These are phyloP conservation scores for Nigrospora sphaerica DNA, from an alignment of 2,329 filamentous ascomycete species.

Conservation along the genomic window DNA sequence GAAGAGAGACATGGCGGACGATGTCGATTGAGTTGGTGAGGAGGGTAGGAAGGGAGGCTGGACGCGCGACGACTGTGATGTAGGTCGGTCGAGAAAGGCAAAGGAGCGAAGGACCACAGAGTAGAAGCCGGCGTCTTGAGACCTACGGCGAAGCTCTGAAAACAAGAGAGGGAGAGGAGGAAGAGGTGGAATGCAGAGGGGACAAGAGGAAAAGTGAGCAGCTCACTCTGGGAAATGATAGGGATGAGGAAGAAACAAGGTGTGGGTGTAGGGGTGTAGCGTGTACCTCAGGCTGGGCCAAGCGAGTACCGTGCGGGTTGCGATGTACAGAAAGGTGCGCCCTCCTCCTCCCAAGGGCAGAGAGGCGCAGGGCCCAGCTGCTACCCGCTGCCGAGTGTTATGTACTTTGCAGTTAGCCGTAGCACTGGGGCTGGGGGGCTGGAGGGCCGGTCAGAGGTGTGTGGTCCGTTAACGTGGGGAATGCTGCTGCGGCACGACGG, in stretches of 20 bases:
- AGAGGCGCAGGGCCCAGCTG: too few species aligned
- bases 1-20: constrained; percentile 42
- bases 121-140: constrained; percentile 5
- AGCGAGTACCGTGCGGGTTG: too few species aligned
- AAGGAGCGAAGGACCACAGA: constrained; percentile 5
- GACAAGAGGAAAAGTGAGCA: constrained; percentile 3
- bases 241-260: constrained; percentile 7
- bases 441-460: too few species aligned
- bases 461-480: too few species aligned
- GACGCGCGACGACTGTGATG: constrained; percentile 2
- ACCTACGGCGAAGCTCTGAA: constrained; percentile 2
- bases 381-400: too few species aligned
- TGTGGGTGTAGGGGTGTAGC: constrained; percentile 1
- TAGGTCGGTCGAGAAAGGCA: not conserved
- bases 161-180: constrained; percentile 5
- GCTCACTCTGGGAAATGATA: constrained; percentile 3
- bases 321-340: not conserved
- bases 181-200: constrained; percentile 8
- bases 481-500: too few species aligned
- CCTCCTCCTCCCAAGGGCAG: too few species aligned
- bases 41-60: constrained; percentile 1
- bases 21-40: constrained; percentile 1
- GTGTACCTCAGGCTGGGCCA: too few species aligned
- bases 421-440: too few species aligned
- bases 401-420: too few species aligned